Evolutionary conservation across 169 alveolate genomes (phyloP).

Genomic region (Plasmodium vinckei): DNA sequence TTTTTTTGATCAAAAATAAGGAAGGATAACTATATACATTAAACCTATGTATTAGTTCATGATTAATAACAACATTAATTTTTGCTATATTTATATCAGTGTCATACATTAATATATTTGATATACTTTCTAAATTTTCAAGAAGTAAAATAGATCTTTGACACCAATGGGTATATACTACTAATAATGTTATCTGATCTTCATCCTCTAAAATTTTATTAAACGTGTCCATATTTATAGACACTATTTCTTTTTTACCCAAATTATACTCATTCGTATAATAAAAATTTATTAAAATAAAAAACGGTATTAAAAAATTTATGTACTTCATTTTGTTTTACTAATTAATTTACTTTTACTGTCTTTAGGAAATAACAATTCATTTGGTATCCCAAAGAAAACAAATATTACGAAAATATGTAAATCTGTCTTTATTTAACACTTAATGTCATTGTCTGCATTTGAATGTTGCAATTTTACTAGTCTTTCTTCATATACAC

Average conservation of each 20-base stretch:
- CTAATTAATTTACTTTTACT: too few species aligned
- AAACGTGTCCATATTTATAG: conserved; percentile 22
- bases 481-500: too few species aligned
- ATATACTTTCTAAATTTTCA: conserved; percentile 43
- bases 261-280: background rate
- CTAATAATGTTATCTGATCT: conserved; percentile 24
- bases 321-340: background rate
- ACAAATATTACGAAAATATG: too few species aligned
- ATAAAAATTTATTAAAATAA: conserved; percentile 29
- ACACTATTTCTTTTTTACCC: conserved; percentile 6
- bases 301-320: conserved; percentile 3
- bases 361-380: too few species aligned
- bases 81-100: conserved; percentile 31
- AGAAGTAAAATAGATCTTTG: conserved; percentile 33
- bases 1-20: conserved; percentile 41
- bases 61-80: conserved; percentile 44
- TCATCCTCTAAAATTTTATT: conserved; percentile 28
- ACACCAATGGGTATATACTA: conserved; percentile 73
- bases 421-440: too few species aligned
- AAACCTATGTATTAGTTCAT: conserved; percentile 33
- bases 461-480: too few species aligned
- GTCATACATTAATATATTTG: conserved; percentile 38
- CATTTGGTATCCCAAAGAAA: too few species aligned
- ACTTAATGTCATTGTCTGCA: too few species aligned
- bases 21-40: conserved; percentile 63